phyloP scores from a whole-genome alignment of 805 yeast genomes.

The Zygoascus tannicola region DNA sequence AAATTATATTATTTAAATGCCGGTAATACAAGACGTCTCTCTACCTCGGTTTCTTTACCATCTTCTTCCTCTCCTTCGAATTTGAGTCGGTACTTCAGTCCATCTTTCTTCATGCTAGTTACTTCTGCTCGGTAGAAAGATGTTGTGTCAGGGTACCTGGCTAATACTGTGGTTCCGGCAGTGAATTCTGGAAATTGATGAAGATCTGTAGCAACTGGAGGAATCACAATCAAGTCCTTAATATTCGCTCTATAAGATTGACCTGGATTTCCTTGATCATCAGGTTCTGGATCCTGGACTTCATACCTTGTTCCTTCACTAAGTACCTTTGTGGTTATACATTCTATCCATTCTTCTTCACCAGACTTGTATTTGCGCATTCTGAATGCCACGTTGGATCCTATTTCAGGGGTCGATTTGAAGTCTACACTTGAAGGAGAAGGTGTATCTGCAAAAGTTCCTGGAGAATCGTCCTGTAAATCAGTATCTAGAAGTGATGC shows the following conservation, averaged over 20 bases:
- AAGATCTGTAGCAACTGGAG: slow-evolving; percentile 28
- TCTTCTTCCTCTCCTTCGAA: slow-evolving; percentile 98
- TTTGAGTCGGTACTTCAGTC: slow-evolving; percentile 58
- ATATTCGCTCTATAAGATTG: slow-evolving; percentile 73
- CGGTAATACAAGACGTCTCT: slow-evolving; percentile 62
- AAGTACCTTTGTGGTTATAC: slow-evolving; percentile 72
- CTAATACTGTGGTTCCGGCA: slow-evolving; percentile 72
- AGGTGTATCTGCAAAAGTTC: neutral
- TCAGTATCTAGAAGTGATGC: neutral
- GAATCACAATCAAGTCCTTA: slow-evolving; percentile 67
- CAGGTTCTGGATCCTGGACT: slow-evolving; percentile 97
- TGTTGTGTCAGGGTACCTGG: slow-evolving; percentile 94
- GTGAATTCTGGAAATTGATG: slow-evolving; percentile 43
- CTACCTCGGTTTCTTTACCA: slow-evolving; percentile 90
- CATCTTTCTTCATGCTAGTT: slow-evolving; percentile 63
- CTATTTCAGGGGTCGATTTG: slow-evolving; percentile 32
- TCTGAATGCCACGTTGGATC: slow-evolving; percentile 84
- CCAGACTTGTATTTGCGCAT: slow-evolving; percentile 49
- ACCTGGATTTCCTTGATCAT: slow-evolving; percentile 82
- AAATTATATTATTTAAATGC: slow-evolving; percentile 11
- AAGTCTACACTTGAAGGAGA: neutral
- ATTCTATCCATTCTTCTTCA: slow-evolving; percentile 93
- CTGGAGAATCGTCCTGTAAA: neutral
- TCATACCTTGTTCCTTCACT: slow-evolving; percentile 73
- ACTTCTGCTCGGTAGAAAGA: slow-evolving; percentile 95